Evolutionary conservation across 1,139 yeast genomes (phyloP).

Genomic region (Debaryomycetaceae sp.): DNA sequence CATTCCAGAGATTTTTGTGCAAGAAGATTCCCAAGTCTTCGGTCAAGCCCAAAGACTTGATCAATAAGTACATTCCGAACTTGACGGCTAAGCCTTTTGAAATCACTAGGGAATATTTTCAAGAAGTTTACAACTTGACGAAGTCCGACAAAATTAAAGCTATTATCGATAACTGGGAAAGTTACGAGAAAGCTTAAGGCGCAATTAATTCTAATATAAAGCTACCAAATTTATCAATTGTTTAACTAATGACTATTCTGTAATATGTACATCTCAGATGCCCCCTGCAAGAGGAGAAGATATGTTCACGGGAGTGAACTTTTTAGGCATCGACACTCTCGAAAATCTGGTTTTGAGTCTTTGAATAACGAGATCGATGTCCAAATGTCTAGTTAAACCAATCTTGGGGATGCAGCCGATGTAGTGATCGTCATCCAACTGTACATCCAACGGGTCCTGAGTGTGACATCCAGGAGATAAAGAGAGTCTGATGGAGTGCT

Average conservation of each 20-base stretch:
- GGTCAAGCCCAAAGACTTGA: slow-evolving; percentile 88
- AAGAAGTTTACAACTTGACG: slow-evolving; percentile 90
- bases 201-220: not conserved
- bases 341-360: slow-evolving; percentile 77
- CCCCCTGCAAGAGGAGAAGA: slow-evolving; percentile 55
- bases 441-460: slow-evolving; percentile 94
- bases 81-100: slow-evolving; percentile 97
- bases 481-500: slow-evolving; percentile 82
- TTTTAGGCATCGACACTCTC: slow-evolving; percentile 87
- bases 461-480: slow-evolving; percentile 98
- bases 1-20: slow-evolving; percentile 94
- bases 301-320: slow-evolving; percentile 84
- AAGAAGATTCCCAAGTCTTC: slow-evolving; percentile 95
- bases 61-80: slow-evolving; percentile 96
- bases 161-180: slow-evolving; percentile 93
- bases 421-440: slow-evolving; percentile 92
- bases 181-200: slow-evolving; percentile 51
- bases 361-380: slow-evolving; percentile 83
- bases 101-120: slow-evolving; percentile 92
- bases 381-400: slow-evolving; percentile 87
- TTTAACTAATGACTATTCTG: not conserved
- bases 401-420: slow-evolving; percentile 93
- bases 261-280: slow-evolving; percentile 10
- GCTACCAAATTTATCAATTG: not conserved
- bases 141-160: slow-evolving; percentile 86